Evolutionary conservation across 768 basidiomycete species (phyloP).

Genomic region (Tylopilus plumbeoviolaceoides): DNA sequence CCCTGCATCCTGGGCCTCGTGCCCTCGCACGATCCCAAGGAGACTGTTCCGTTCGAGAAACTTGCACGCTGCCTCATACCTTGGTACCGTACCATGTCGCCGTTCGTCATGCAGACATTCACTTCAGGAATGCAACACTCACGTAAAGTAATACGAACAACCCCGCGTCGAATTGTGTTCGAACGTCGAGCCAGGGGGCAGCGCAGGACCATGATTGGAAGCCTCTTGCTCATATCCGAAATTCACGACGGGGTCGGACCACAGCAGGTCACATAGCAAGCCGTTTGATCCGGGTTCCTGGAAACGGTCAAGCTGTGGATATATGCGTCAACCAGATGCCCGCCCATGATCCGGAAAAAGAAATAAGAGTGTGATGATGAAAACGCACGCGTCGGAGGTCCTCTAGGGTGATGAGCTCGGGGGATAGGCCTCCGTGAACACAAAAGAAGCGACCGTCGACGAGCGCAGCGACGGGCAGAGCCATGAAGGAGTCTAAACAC

Average conservation of each 20-base stretch:
- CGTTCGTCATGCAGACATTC: background rate
- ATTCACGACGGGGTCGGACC: constrained; percentile 90
- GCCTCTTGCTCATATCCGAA: constrained; percentile 79
- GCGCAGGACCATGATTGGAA: constrained; percentile 42
- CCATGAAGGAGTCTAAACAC: constrained; percentile 85
- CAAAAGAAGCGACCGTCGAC: constrained; percentile 97
- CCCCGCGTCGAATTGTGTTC: constrained; percentile 84
- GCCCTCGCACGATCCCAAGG: constrained; percentile 90
- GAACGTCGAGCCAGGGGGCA: constrained; percentile 59
- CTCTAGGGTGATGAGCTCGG: constrained; percentile 72
- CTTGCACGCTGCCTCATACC: constrained; percentile 89
- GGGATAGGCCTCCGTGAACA: constrained; percentile 94
- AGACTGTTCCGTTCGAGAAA: constrained; percentile 91
- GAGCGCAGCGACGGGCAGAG: constrained; percentile 85
- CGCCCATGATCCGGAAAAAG: background rate
- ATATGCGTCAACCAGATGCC: constrained; percentile 6
- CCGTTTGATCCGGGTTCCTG: constrained; percentile 91
- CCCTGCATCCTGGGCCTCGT: constrained; percentile 98
- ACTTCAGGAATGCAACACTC: constrained; percentile 28
- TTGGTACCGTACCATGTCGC: constrained; percentile 17
- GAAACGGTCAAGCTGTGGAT: constrained; percentile 80
- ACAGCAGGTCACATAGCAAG: constrained; percentile 89
- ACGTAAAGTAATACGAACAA: constrained; percentile 93
- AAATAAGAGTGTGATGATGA: background rate
- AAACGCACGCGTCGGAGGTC: constrained; percentile 64